Evolutionary conservation across 2,329 filamentous ascomycete species (phyloP), one percentile per base, ranked within the genome.

Genomic region (Cryphonectria japonica): DNA sequence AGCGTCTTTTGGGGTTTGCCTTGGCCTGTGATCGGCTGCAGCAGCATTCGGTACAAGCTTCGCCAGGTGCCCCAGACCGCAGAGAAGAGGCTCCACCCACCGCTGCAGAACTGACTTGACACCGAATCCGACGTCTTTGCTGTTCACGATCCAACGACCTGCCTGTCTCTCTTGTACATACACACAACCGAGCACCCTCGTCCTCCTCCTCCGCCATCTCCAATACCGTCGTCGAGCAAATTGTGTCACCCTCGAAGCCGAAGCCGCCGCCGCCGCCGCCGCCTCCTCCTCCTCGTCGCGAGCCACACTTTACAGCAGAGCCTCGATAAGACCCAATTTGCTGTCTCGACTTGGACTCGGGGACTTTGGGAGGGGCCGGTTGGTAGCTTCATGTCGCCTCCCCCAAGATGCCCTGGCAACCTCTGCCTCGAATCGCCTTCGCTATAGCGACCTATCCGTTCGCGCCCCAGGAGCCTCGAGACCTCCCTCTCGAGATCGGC

Each of bases 381-480:
- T 68, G 67, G 67, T 69, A 72, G 57, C 71, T 72, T 72, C 66
- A 72, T 72, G 71, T 69, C 69, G 69, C 61, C 71, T 62, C 62
- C 69, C 63, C 34, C 75, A 80, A 83, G 83, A 97, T 97, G 95
- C 93, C 95, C 88, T 99, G 96, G 96, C 91, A 93, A 88, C 95
- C 96, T 78, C 89, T 99, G 82, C 93, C 95, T 82, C 93, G 94
- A 78, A 98, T 99, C 85, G 96, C 95, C 79, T 99, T 98, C 86
- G 97, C 95, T 77, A 93, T 99, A 82, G 96, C 95, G 85, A 95
- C 92, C 76, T 97, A 95, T 81, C 96, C 96, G 52, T 99, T 99
- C 83, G 88, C 92, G 77, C 93, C 96, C 72, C 91, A 93, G 72
- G 91, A 91, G 75, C 90, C 94, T 68, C 93, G 94, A 80, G 96